These are phyloP conservation scores for Cyclocybe aegerita DNA, from an alignment of 768 basidiomycete species.

Conservation along the genomic window DNA sequence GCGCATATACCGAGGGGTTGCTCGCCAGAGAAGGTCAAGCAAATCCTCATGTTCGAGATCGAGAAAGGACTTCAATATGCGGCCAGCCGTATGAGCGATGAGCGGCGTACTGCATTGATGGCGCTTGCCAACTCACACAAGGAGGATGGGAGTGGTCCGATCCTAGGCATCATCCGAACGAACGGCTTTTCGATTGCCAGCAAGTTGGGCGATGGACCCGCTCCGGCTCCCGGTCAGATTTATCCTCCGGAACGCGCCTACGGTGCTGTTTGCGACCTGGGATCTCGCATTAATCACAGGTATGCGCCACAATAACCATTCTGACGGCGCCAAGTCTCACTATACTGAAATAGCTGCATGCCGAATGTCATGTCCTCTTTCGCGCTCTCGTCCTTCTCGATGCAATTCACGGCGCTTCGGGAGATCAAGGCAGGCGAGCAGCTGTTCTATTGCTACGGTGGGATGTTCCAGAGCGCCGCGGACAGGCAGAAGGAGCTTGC, in stretches of 20 bases:
- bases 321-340: background rate
- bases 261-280: constrained; percentile 23
- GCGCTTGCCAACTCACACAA: constrained; percentile 24
- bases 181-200: constrained; percentile 16
- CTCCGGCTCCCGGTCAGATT: background rate
- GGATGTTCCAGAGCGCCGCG: constrained; percentile 13
- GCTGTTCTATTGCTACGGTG: constrained; percentile 27
- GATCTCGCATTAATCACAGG: constrained; percentile 39
- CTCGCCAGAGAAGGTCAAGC: too few species aligned
- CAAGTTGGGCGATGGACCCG: background rate
- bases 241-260: constrained; percentile 12
- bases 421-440: constrained; percentile 30
- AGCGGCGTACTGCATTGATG: constrained; percentile 20
- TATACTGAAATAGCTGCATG: constrained; percentile 22
- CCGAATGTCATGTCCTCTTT: constrained; percentile 27
- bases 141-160: constrained; percentile 30
- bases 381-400: constrained; percentile 28
- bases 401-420: constrained; percentile 23
- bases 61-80: constrained; percentile 7
- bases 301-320: constrained; percentile 3
- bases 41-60: background rate
- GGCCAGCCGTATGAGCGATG: constrained; percentile 18
- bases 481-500: constrained; percentile 24
- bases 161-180: constrained; percentile 26
- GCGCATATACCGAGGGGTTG: too few species aligned